Percentiles rank a stretch among this genome's conserved stretches.
Conservation (phyloP, 108 stramenopile species). For the Pseudonitzschia multistriata region DNA sequence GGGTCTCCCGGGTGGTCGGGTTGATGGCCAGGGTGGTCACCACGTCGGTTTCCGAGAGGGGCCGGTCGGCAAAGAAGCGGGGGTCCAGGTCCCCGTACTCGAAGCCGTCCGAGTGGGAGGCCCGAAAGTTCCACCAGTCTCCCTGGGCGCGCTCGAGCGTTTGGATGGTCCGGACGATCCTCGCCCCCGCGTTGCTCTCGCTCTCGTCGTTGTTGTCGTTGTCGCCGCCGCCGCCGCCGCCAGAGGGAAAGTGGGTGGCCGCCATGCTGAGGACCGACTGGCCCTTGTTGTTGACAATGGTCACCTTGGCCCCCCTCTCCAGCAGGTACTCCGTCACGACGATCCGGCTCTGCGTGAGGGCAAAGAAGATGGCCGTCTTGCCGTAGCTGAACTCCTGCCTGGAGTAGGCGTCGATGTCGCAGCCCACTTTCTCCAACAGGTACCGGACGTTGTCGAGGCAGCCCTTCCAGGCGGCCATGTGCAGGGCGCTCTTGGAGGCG, state of each 20-base stretch:
- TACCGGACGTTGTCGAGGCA: conserved; percentile 45
- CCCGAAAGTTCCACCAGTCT: conserved; percentile 60
- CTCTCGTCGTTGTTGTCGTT: conserved; percentile 14
- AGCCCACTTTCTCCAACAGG: conserved; percentile 42
- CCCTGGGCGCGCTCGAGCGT: background rate
- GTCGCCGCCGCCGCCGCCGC: background rate
- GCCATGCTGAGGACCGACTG: conserved; percentile 71
- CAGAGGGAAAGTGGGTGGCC: conserved; percentile 17
- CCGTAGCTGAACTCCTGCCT: conserved; percentile 67
- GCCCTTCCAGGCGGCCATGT: conserved; percentile 82
- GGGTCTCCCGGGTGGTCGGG: conserved; percentile 54
- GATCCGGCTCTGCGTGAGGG: conserved; percentile 60
- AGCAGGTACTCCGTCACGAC: conserved; percentile 59
- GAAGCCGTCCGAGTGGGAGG: conserved; percentile 59
- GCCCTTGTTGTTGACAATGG: conserved; percentile 88
- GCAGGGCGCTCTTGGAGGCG: conserved; percentile 50
- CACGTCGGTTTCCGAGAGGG: conserved; percentile 41
- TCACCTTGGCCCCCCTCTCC: conserved; percentile 39
- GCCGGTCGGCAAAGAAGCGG: conserved; percentile 47
- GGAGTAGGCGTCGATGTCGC: conserved; percentile 56
- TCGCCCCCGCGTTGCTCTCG: background rate
- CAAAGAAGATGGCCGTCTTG: conserved; percentile 83
- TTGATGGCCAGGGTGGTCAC: conserved; percentile 51
- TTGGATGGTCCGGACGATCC: background rate
- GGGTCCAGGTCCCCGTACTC: conserved; percentile 79